Percentiles rank a stretch among this genome's conserved stretches.
phyloP scores from a whole-genome alignment of 331 rosid genomes.

The Malus hybrid region DNA sequence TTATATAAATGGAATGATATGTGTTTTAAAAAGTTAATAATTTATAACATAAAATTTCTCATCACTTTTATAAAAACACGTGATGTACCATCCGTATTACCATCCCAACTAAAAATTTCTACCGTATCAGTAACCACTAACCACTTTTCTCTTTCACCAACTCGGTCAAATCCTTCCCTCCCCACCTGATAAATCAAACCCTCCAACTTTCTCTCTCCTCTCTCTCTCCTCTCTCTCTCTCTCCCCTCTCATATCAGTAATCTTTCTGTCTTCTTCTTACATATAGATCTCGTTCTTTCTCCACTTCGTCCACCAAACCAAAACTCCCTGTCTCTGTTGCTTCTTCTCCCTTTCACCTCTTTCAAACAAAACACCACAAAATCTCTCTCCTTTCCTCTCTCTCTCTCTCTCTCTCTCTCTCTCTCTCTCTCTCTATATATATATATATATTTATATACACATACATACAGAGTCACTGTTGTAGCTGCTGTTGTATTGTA shows the following conservation, averaged over 20 bases:
- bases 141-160: constrained; percentile 55
- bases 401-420: too few species aligned
- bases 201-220: constrained; percentile 6
- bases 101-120: too few species aligned
- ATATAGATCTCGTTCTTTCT: not conserved
- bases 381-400: too few species aligned
- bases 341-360: constrained; percentile 10
- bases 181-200: not conserved
- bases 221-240: not conserved
- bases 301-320: not conserved
- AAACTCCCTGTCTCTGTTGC: not conserved
- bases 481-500: not conserved
- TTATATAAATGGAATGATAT: too few species aligned
- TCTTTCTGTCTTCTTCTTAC: not conserved
- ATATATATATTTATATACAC: too few species aligned
- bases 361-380: not conserved
- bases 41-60: too few species aligned
- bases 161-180: constrained; percentile 44
- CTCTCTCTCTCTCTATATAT: too few species aligned
- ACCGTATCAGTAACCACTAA: constrained; percentile 25
- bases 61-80: too few species aligned
- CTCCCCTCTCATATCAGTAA: not conserved
- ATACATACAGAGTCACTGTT: too few species aligned
- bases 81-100: too few species aligned
- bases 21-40: too few species aligned